Evolutionary conservation across 768 basidiomycete species (phyloP).

Genomic region (Galerina marginata): DNA sequence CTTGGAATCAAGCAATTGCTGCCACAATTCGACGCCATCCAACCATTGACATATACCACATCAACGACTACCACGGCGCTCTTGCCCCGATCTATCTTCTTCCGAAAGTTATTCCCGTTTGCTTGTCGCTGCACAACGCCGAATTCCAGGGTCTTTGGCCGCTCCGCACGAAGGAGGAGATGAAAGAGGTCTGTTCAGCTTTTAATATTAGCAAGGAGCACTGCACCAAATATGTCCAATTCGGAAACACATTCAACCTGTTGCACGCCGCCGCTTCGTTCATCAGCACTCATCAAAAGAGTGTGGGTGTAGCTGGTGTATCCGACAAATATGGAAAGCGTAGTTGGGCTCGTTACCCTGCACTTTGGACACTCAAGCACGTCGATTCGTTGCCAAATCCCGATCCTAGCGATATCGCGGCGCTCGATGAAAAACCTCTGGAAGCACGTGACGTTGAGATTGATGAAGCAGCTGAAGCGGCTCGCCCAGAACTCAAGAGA

Average conservation of each 20-base stretch:
- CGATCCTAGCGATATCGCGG: conserved; percentile 93
- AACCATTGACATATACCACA: conserved; percentile 90
- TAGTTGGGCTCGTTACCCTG: conserved; percentile 95
- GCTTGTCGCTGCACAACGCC: conserved; percentile 93
- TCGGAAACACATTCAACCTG: conserved; percentile 97
- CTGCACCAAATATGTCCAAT: conserved; percentile 97
- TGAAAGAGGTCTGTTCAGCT: conserved; percentile 98
- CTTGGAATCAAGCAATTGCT: conserved; percentile 97
- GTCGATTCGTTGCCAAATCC: conserved; percentile 96
- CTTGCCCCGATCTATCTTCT: conserved; percentile 90
- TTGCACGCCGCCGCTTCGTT: conserved; percentile 92
- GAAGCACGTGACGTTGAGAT: conserved; percentile 75
- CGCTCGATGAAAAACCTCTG: conserved; percentile 80
- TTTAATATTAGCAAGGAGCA: conserved; percentile 97
- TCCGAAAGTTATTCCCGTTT: conserved; percentile 88
- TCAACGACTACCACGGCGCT: conserved; percentile 96
- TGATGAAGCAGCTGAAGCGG: conserved; percentile 84
- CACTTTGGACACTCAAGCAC: conserved; percentile 93
- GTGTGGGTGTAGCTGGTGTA: conserved; percentile 92
- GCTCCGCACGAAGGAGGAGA: conserved; percentile 94
- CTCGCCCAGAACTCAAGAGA: conserved; percentile 88
- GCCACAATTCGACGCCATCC: conserved; percentile 87
- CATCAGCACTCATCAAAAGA: conserved; percentile 93
- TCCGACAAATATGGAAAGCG: conserved; percentile 98
- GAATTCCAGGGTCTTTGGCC: conserved; percentile 99